Conservation (phyloP, 352 stramenopile species). For the Pythium volutum region DNA sequence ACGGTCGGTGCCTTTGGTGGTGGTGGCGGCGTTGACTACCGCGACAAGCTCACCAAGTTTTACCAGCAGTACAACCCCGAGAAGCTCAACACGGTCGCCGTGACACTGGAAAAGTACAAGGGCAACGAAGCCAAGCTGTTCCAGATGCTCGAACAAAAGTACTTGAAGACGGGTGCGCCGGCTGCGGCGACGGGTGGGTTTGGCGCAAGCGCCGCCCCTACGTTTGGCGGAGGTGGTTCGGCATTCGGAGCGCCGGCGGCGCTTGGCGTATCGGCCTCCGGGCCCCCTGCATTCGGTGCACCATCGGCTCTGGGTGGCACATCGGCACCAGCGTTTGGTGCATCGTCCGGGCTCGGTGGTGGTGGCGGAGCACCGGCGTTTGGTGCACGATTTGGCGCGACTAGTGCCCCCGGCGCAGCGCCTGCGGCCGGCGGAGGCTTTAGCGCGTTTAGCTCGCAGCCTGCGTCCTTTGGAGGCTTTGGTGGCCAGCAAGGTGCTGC, state of each 20-base stretch:
- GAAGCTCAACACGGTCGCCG: slow-evolving; percentile 65
- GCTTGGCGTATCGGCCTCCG: slow-evolving; percentile 7
- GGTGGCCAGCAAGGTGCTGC: slow-evolving; percentile 9
- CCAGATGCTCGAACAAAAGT: slow-evolving; percentile 76
- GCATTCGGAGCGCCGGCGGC: slow-evolving; percentile 32
- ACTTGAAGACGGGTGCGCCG: slow-evolving; percentile 35
- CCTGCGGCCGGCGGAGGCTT: slow-evolving; percentile 33
- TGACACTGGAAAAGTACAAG: slow-evolving; percentile 73
- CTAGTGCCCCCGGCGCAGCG: slow-evolving; percentile 19
- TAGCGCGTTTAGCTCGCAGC: slow-evolving; percentile 26
- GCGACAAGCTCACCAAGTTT: slow-evolving; percentile 56
- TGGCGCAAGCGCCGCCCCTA: slow-evolving; percentile 18
- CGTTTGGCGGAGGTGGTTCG: slow-evolving; percentile 52
- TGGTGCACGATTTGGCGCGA: slow-evolving; percentile 31
- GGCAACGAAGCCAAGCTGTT: slow-evolving; percentile 67
- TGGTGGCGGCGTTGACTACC: slow-evolving; percentile 37
- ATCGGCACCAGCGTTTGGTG: slow-evolving; percentile 40
- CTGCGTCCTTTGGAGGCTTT: slow-evolving; percentile 22
- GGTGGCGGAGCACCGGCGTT: slow-evolving; percentile 27
- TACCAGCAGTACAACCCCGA: slow-evolving; percentile 75
- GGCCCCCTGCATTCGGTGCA: slow-evolving; percentile 38
- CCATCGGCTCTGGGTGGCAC: slow-evolving; percentile 40
- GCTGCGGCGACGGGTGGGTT: slow-evolving; percentile 33
- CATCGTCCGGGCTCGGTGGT: slow-evolving; percentile 43
- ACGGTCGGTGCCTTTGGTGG: slow-evolving; percentile 33